A percentile compares a stretch with the other conserved stretches of the same genome.
These are phyloP conservation scores for Chlorencoelia australis DNA, from an alignment of 2,329 filamentous ascomycete genomes.

Conservation along the genomic window DNA sequence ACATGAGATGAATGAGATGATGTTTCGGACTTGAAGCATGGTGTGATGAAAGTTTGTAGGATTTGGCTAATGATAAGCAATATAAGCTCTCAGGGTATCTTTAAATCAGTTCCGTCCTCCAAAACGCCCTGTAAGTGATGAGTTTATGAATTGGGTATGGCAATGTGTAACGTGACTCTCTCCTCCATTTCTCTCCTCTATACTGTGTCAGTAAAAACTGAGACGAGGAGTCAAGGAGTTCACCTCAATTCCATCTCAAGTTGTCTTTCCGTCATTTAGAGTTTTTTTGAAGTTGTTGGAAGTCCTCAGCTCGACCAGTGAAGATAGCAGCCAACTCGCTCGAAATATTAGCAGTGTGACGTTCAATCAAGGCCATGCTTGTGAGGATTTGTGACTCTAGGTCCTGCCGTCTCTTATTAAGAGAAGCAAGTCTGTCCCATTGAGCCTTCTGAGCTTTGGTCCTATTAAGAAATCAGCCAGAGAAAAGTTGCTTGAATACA, in stretches of 20 bases:
- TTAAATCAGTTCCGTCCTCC: constrained; percentile 4
- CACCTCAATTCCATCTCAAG: no score
- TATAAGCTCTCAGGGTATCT: constrained; percentile 15
- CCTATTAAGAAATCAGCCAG: constrained; percentile 13
- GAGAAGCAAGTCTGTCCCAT: constrained; percentile 18
- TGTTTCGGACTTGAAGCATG: no score
- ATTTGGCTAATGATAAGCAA: constrained; percentile 3
- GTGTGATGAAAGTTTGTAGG: neutral
- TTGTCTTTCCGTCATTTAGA: no score
- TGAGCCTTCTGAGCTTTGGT: constrained; percentile 15
- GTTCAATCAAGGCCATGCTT: constrained; percentile 21
- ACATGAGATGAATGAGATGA: no score
- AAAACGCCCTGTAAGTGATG: constrained; percentile 11
- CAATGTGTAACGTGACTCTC: no score
- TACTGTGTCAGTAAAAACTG: no score
- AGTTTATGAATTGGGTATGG: no score
- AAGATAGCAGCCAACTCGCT: constrained; percentile 20
- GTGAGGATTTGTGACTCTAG: constrained; percentile 21
- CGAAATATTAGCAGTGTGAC: constrained; percentile 16
- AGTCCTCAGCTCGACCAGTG: constrained; percentile 17
- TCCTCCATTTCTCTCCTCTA: neutral
- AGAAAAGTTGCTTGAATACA: neutral
- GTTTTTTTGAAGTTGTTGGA: constrained; percentile 10
- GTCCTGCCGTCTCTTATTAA: constrained; percentile 20
- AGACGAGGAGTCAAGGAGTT: no score